Percentiles rank a stretch among this genome's conserved stretches.
Conservation (phyloP, 2,329 filamentous ascomycete species). For the Ophiostoma fasciatum region DNA sequence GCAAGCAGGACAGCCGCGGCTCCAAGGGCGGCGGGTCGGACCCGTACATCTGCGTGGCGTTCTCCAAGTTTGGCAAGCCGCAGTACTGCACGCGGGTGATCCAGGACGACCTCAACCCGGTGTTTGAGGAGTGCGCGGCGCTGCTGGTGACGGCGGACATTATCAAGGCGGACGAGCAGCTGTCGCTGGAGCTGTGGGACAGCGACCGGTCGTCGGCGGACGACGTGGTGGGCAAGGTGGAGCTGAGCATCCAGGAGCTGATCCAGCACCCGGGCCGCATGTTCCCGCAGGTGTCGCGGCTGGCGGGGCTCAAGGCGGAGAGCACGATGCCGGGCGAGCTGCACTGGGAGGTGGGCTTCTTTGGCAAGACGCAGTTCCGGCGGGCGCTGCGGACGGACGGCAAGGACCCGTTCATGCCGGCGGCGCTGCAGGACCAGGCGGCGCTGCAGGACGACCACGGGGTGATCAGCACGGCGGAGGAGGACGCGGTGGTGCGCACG, state of each 20-base stretch:
- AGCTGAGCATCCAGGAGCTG: slow-evolving; percentile 86
- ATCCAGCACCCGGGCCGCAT: slow-evolving; percentile 88
- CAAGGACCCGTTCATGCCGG: slow-evolving; percentile 62
- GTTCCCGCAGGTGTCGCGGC: slow-evolving; percentile 75
- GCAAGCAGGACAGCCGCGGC: slow-evolving; percentile 77
- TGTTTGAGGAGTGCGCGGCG: slow-evolving; percentile 80
- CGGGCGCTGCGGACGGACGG: slow-evolving; percentile 75
- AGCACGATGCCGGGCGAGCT: slow-evolving; percentile 86
- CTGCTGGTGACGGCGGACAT: slow-evolving; percentile 77
- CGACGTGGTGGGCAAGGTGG: slow-evolving; percentile 88
- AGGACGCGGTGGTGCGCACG: slow-evolving; percentile 77
- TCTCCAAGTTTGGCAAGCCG: slow-evolving; percentile 93
- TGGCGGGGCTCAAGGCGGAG: slow-evolving; percentile 68
- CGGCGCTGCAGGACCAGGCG: slow-evolving; percentile 55
- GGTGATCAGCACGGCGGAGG: slow-evolving; percentile 52
- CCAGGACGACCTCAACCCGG: slow-evolving; percentile 81
- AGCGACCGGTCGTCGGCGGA: slow-evolving; percentile 85
- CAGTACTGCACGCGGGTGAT: slow-evolving; percentile 97
- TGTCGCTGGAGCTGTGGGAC: slow-evolving; percentile 93
- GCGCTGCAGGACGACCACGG: slow-evolving; percentile 84
- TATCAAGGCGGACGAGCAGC: slow-evolving; percentile 84
- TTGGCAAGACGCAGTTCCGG: slow-evolving; percentile 79
- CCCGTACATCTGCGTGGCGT: slow-evolving; percentile 86
- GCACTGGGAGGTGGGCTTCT: slow-evolving; percentile 93
- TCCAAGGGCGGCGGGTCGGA: slow-evolving; percentile 80